Evolutionary conservation across 1,139 yeast species (phyloP).

Genomic region (Protomyces macrosporus): DNA sequence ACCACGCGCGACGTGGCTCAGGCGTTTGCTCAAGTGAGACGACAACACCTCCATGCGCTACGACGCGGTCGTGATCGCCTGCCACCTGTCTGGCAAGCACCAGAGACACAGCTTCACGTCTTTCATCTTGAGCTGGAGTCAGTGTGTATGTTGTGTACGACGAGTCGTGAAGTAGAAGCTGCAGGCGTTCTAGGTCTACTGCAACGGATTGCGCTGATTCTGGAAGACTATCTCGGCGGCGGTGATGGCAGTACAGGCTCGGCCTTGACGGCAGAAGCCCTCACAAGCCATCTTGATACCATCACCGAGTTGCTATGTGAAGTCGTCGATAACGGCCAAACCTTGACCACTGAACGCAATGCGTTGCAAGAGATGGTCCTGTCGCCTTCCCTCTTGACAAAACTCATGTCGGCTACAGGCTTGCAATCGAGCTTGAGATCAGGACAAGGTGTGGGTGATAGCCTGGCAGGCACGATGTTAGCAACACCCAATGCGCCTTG

Average conservation of each 20-base stretch:
- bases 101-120: not conserved
- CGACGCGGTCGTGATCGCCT: not conserved
- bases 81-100: not conserved
- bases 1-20: conserved; percentile 2
- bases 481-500: conserved; percentile 49
- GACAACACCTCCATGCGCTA: not conserved
- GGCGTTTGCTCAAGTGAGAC: not conserved
- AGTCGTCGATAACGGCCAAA: conserved; percentile 71
- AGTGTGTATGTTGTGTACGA: conserved; percentile 1
- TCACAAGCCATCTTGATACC: conserved; percentile 62
- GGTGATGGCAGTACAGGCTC: conserved; percentile 28
- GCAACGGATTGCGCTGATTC: conserved; percentile 36
- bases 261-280: conserved; percentile 53
- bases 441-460: conserved; percentile 1
- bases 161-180: conserved; percentile 8
- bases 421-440: conserved; percentile 26
- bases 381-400: conserved; percentile 39
- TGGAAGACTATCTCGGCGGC: conserved; percentile 55
- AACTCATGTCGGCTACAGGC: conserved; percentile 32
- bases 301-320: conserved; percentile 58
- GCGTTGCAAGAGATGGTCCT: conserved; percentile 67
- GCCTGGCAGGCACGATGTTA: conserved; percentile 37
- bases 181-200: conserved; percentile 13
- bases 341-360: conserved; percentile 68
- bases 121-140: conserved; percentile 3